These are phyloP conservation scores for Saccharum spontaneum DNA, from an alignment of 176 grass and related monocot species.

Conservation along the genomic window DNA sequence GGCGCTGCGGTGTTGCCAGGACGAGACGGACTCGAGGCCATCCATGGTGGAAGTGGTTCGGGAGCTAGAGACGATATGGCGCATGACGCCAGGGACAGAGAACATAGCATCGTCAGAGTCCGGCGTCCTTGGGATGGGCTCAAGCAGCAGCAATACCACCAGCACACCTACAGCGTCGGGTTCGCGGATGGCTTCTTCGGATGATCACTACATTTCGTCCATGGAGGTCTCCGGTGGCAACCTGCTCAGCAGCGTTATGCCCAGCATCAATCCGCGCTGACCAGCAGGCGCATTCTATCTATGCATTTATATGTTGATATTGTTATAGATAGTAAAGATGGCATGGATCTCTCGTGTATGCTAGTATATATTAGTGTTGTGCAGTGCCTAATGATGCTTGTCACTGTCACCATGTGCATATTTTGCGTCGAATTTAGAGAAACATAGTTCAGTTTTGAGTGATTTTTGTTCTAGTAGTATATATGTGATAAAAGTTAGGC, in stretches of 20 bases:
- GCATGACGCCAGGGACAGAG: conserved; percentile 53
- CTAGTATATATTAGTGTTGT: background rate
- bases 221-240: conserved; percentile 87
- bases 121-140: background rate
- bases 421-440: background rate
- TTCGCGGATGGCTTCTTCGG: conserved; percentile 29
- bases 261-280: conserved; percentile 71
- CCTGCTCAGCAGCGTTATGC: conserved; percentile 73
- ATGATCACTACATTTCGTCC: conserved; percentile 66
- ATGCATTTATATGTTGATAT: background rate
- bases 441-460: background rate
- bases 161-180: conserved; percentile 21
- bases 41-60: conserved; percentile 59
- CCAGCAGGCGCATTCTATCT: background rate
- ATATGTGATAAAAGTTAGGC: background rate
- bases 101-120: conserved; percentile 33
- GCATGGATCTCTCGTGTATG: background rate
- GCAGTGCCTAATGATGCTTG: background rate
- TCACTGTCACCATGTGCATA: background rate
- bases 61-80: conserved; percentile 62
- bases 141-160: conserved; percentile 5
- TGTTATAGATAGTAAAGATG: background rate
- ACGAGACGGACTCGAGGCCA: conserved; percentile 60
- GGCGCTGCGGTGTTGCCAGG: conserved; percentile 57
- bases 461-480: too few species aligned